These are phyloP conservation scores for Hydrangea macrophylla DNA, from an alignment of 148 eudicot genomes.

Conservation along the genomic window DNA sequence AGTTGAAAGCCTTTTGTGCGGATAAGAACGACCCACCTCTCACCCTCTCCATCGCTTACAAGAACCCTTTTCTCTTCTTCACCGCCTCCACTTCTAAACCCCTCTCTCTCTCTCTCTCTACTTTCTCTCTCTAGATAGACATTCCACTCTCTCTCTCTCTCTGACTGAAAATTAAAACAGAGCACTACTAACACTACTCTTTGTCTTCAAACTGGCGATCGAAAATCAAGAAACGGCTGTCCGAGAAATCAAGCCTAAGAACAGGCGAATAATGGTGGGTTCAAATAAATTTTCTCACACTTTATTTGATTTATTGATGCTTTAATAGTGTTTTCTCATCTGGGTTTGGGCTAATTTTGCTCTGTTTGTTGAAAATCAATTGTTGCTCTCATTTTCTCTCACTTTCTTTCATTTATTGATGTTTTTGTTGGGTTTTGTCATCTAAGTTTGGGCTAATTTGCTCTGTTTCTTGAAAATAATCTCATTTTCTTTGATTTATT, in stretches of 20 bases:
- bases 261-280: constrained; percentile 76
- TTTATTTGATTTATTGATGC: neutral
- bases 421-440: neutral
- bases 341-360: neutral
- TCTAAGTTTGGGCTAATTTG: neutral
- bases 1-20: constrained; percentile 15
- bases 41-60: constrained; percentile 1
- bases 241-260: constrained; percentile 75
- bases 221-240: constrained; percentile 61
- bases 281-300: neutral
- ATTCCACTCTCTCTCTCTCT: neutral
- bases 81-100: constrained; percentile 16
- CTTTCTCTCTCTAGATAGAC: constrained; percentile 3
- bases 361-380: neutral
- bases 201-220: constrained; percentile 68
- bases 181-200: constrained; percentile 4
- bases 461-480: too few species aligned
- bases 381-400: neutral
- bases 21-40: constrained; percentile 42
- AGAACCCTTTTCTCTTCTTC: constrained; percentile 12
- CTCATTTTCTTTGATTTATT: too few species aligned
- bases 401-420: neutral
- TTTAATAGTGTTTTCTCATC: neutral
- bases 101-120: constrained; percentile 24
- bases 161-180: constrained; percentile 3